Evolutionary conservation across 2,329 filamentous ascomycete species (phyloP).

Genomic region (Fusarium kyushuense): DNA sequence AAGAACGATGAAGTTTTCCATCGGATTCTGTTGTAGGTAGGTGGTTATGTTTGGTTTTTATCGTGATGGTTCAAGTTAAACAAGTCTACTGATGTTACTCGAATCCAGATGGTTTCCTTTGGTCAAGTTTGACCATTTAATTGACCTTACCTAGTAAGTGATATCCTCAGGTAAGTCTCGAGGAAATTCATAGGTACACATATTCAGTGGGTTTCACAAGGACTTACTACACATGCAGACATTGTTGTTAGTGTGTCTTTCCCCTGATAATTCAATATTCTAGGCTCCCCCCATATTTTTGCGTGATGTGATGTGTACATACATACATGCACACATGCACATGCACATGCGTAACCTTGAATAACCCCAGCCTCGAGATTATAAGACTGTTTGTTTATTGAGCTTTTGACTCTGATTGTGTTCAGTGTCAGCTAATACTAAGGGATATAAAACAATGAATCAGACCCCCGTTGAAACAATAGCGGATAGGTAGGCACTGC

Average conservation of each 20-base stretch:
- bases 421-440: not conserved
- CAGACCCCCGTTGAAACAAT: not conserved
- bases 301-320: slow-evolving; percentile 9
- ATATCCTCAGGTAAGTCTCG: no score
- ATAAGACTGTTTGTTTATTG: not conserved
- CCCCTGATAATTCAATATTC: slow-evolving; percentile 35
- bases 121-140: not conserved
- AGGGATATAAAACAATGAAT: slow-evolving; percentile 10
- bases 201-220: no score
- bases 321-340: slow-evolving; percentile 15
- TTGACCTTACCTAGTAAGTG: not conserved
- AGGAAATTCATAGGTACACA: no score
- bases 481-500: not conserved
- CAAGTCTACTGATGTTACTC: not conserved
- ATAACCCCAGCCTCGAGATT: slow-evolving; percentile 21
- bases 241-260: no score
- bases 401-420: not conserved
- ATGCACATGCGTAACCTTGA: slow-evolving; percentile 9
- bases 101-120: no score
- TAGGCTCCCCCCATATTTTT: not conserved
- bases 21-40: no score
- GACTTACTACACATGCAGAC: no score
- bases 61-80: not conserved
- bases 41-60: not conserved
- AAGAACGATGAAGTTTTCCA: not conserved